phyloP scores from a whole-genome alignment of 2,329 filamentous ascomycete species.

The Penicillium verrucosum region DNA sequence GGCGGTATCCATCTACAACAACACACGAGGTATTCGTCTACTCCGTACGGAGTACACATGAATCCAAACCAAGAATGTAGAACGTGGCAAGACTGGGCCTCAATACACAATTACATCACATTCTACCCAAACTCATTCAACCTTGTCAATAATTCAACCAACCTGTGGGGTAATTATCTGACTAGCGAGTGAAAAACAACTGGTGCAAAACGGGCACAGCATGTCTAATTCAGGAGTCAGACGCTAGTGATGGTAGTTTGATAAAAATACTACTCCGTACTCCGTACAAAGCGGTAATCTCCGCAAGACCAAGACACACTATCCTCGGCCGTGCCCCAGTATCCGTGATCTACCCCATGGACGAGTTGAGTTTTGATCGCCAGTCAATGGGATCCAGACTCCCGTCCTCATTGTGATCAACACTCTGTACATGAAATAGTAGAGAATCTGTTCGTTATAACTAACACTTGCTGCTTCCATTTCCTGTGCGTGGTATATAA shows the following conservation, averaged over 20 bases:
- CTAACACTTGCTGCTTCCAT: not conserved
- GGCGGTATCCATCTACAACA: not conserved
- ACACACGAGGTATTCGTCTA: not conserved
- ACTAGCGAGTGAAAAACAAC: not conserved
- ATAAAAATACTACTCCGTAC: not conserved
- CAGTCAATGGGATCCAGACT: constrained; percentile 2
- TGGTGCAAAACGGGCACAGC: not conserved
- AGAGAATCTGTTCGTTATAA: not conserved
- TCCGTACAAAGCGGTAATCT: not conserved
- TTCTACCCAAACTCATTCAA: not conserved
- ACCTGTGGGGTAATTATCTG: not conserved
- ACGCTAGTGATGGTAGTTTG: not conserved
- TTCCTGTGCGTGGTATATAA: not conserved
- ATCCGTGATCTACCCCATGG: constrained; percentile 5
- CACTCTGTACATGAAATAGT: not conserved
- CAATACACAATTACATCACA: not conserved
- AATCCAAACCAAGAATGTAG: not conserved
- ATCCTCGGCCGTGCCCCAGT: not conserved
- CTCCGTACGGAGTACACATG: too few relatives aligned
- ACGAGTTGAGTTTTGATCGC: constrained; percentile 1
- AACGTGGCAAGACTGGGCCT: not conserved
- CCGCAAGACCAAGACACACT: constrained; percentile 2
- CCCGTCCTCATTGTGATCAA: not conserved
- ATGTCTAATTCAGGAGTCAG: not conserved
- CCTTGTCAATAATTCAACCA: not conserved